Base-by-base conservation (phyloP, 306 rosid genomes). In the Prunus dulcis region DNA sequence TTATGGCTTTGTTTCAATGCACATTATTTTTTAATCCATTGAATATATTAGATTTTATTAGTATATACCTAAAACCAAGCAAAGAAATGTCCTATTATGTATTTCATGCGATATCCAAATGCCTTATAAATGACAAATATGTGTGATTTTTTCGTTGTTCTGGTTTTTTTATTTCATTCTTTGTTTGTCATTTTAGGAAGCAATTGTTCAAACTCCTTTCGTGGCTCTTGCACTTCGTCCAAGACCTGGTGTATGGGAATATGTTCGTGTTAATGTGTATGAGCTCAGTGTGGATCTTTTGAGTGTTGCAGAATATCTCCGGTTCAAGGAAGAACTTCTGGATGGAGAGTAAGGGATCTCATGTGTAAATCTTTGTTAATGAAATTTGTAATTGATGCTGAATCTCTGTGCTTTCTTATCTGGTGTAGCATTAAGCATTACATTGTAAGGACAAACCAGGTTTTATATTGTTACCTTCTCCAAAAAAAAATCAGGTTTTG, bases 201-300 rank as follows among this genome's bases (percentile, higher is more conserved):
- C 93, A 76, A 89, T 91, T 80, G 84, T 91, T 82, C 76, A 84
- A 82, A 86, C 96, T 67, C 96, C 96, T 53, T 91, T 91, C 70
- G 90, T 91, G 78, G 88, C 90, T 22, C 78, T 91, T 71, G 96
- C 91, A 69, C 88, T 88, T 88, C 91, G 96, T 30, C 96, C 93
- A 38, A 87, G 93, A 43, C 91, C 96, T 77, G 96, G 96, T 76
- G 91, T 90, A 46, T 88, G 96, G 82, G 95, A 92, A 80, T 89
- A 85, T 78, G 91, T 89, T 32, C 97, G 91, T 70, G 91, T 92
- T 70, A 89, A 92, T 81, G 87, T 87, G 73, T 63, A 64, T 38
- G 93, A 92, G 74, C 95, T 92, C 79, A 92, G 73, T 1, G 95
- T 89, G 78, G 97, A 92, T 78, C 95, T 88, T 72, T 75, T 92